phyloP scores from a whole-genome alignment of 2,329 filamentous ascomycete species.

The Penicillium palitans region DNA sequence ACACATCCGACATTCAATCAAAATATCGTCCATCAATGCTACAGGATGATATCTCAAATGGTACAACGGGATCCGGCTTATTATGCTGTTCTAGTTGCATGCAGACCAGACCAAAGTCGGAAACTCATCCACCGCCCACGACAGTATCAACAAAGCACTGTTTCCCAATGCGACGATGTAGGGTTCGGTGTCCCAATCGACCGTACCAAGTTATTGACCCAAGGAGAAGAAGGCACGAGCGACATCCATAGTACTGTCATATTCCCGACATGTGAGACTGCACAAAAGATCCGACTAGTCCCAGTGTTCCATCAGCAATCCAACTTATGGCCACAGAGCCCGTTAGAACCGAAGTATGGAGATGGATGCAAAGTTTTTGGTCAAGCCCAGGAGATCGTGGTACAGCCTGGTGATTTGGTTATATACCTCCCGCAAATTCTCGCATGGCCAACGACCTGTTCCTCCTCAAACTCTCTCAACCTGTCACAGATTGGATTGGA shows the following conservation, averaged over 20 bases:
- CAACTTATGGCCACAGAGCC: not conserved
- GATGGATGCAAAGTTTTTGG: not conserved
- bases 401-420: not conserved
- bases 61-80: not conserved
- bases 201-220: no score
- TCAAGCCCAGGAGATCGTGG: not conserved
- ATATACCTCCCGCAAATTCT: not conserved
- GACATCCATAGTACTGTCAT: not conserved
- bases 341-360: not conserved
- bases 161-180: not conserved
- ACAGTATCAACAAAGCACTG: not conserved
- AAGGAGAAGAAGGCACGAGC: not conserved
- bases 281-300: not conserved
- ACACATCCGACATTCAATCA: not conserved
- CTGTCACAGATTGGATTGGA: not conserved
- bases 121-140: not conserved
- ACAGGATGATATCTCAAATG: not conserved
- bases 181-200: not conserved
- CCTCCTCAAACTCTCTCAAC: not conserved
- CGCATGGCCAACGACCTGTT: not conserved
- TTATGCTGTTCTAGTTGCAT: not conserved
- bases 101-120: not conserved
- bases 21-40: not conserved
- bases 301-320: not conserved
- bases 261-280: not conserved